Evolutionary conservation across 305 asterid species (phyloP).

Genomic region (Fraxinus albicans): DNA sequence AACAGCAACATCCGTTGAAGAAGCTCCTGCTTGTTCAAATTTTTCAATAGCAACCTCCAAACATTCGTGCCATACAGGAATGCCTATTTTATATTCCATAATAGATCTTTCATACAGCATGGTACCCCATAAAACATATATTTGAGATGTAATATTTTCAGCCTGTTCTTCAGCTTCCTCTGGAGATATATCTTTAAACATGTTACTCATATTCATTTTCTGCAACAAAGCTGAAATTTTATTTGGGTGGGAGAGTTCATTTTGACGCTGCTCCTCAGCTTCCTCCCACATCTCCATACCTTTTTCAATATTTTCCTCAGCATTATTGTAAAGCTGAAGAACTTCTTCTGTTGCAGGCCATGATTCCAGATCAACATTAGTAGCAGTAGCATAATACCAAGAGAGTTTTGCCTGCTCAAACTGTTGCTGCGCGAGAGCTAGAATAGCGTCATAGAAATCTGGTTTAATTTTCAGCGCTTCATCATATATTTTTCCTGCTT

Average conservation of each 20-base stretch:
- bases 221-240: conserved; percentile 37
- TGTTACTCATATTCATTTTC: conserved; percentile 49
- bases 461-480: conserved; percentile 67
- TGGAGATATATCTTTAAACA: conserved; percentile 46
- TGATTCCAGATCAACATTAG: conserved; percentile 52
- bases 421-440: conserved; percentile 80
- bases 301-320: conserved; percentile 83
- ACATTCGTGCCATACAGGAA: conserved; percentile 88
- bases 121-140: conserved; percentile 83
- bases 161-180: conserved; percentile 73
- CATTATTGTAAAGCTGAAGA: conserved; percentile 67
- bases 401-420: conserved; percentile 89
- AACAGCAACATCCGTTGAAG: conserved; percentile 78
- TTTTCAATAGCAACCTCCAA: conserved; percentile 81
- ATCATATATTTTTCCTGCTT: conserved; percentile 72
- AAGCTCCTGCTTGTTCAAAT: conserved; percentile 87
- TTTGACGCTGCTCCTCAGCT: conserved; percentile 44
- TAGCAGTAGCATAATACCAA: conserved; percentile 69
- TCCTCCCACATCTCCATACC: conserved; percentile 91
- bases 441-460: conserved; percentile 67
- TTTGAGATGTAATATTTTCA: conserved; percentile 64
- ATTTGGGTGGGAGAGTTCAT: conserved; percentile 36
- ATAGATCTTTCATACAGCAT: conserved; percentile 84
- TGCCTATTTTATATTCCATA: conserved; percentile 77
- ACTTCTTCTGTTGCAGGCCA: conserved; percentile 68